Base-by-base conservation (phyloP, 2,329 filamentous ascomycete species). In the Talaromyces sp. region DNA sequence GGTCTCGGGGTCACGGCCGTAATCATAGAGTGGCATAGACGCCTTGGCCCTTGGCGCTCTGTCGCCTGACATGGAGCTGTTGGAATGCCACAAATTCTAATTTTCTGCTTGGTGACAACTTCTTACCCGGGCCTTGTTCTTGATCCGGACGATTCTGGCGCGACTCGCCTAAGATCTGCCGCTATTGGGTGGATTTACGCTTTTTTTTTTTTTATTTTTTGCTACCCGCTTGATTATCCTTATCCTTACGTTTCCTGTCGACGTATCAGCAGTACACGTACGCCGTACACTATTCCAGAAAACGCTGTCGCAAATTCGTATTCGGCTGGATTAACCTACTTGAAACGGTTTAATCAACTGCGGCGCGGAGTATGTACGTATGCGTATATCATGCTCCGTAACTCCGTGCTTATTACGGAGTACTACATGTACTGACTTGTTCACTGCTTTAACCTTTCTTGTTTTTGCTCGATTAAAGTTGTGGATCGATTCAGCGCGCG, bases 151-250 rank as follows among this genome's bases (percentile, higher is more conserved):
- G 39, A 43, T 43, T 31, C 56, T 59, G 37, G 22, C 37, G 39
- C 27, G 39, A 45, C 39, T 59, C 56, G 56, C 56, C 37, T 59
- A 59, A 59, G 56, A 59, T 59, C 45, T 59, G 56, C 56, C 56
- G 56, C 39, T 45, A 59, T 59, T 59, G 56, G 56, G 27, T 59
- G 15, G 39, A 59, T 59, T 59, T 59, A 27, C 22, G 37, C 19
- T 58, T 41, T 58, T 43, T 19, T 39, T 56, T 56, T 37, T 37
- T 19, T 31, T 31, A 6, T 6, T 31, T 31, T 31, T 7, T 7
- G 31, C 47, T 56, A 56, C 31, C 52, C 52, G 35, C 54, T 37
- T 33, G 49, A 52, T 33, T 33, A 52, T 33, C 47, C 25, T 27
- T 50, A 31, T 39, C 31, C 52, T 39, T 56, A 37, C 50, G 31